These are phyloP conservation scores for Biancaea sappan DNA, from an alignment of 306 rosid genomes.

Conservation along the genomic window DNA sequence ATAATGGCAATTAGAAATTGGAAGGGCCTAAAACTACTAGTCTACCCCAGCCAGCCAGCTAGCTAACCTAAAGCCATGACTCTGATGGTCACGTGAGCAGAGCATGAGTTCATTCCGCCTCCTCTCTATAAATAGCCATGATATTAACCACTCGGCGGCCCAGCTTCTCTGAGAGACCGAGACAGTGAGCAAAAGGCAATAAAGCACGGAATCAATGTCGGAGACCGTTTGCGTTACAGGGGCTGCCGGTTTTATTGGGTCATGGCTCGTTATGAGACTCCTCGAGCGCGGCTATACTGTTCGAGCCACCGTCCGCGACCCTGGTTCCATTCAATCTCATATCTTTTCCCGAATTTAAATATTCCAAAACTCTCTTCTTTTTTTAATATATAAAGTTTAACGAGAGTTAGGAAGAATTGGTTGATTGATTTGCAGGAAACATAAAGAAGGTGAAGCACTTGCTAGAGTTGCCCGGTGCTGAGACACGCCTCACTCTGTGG, in stretches of 20 bases:
- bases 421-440: slow-evolving; percentile 43
- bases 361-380: too few species aligned
- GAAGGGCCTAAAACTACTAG: too few species aligned
- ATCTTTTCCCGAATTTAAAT: too few species aligned
- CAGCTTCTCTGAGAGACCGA: too few species aligned
- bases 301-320: slow-evolving; percentile 86
- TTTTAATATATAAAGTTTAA: too few species aligned
- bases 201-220: slow-evolving; percentile 31
- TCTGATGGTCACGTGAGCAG: too few species aligned
- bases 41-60: too few species aligned
- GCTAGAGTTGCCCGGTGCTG: slow-evolving; percentile 65
- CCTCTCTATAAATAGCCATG: too few species aligned
- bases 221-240: slow-evolving; percentile 74
- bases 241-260: slow-evolving; percentile 75
- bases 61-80: too few species aligned
- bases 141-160: too few species aligned
- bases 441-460: slow-evolving; percentile 78
- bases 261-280: slow-evolving; percentile 85
- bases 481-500: slow-evolving; percentile 61
- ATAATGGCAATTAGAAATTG: too few species aligned
- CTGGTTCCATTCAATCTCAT: slow-evolving; percentile 34
- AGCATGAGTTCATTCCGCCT: too few species aligned
- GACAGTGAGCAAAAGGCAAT: background rate
- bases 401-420: background rate
- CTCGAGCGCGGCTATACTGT: slow-evolving; percentile 64